Evolutionary conservation across 2,329 filamentous ascomycete genomes (phyloP).

Genomic region (Trichophyton benhamiae): DNA sequence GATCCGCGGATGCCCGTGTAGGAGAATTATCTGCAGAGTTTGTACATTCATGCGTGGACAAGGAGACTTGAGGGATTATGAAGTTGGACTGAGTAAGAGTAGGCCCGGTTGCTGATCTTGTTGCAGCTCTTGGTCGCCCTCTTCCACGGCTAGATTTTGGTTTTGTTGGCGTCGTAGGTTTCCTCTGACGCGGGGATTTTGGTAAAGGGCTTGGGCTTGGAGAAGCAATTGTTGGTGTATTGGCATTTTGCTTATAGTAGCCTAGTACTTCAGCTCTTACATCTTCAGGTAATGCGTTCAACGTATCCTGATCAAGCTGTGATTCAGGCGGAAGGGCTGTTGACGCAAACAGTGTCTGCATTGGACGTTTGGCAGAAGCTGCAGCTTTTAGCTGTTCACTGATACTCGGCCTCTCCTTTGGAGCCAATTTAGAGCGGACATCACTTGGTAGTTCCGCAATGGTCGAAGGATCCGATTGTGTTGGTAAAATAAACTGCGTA

Average conservation of each 20-base stretch:
- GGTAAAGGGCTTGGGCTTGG: constrained; percentile 27
- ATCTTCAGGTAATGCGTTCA: constrained; percentile 71
- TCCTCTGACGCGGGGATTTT: constrained; percentile 22
- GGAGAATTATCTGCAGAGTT: constrained; percentile 13
- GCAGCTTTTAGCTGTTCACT: background rate
- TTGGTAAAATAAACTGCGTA: constrained; percentile 83
- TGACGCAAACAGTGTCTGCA: constrained; percentile 7
- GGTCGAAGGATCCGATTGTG: constrained; percentile 66
- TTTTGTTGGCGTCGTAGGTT: constrained; percentile 54
- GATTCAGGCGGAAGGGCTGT: constrained; percentile 48
- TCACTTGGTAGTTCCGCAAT: constrained; percentile 72
- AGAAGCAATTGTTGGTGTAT: constrained; percentile 10
- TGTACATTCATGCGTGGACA: constrained; percentile 10
- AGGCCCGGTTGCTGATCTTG: constrained; percentile 43
- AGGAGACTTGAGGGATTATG: constrained; percentile 29
- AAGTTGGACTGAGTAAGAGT: constrained; percentile 65
- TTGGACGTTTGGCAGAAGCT: background rate
- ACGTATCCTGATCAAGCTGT: constrained; percentile 73
- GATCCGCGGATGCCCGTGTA: constrained; percentile 20
- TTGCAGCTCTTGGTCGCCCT: constrained; percentile 36
- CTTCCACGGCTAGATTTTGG: constrained; percentile 40
- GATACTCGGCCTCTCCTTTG: constrained; percentile 21
- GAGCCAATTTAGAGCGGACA: constrained; percentile 63
- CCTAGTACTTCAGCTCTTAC: constrained; percentile 72
- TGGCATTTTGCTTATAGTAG: constrained; percentile 44